Conservation (phyloP, 805 yeast genomes). For the Candida taoyuanica region DNA sequence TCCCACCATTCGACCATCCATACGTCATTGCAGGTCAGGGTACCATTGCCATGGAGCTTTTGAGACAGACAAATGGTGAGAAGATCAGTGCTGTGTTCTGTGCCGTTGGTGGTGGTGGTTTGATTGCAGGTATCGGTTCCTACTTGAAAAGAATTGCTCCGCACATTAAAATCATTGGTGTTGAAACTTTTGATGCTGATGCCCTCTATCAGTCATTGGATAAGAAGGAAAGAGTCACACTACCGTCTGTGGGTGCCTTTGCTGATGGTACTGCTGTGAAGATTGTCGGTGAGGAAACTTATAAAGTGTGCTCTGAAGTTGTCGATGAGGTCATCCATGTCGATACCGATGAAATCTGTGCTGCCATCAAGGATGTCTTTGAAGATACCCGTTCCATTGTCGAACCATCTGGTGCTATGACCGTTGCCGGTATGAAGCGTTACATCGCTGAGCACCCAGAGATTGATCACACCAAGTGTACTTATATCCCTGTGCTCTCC, state of each 20-base stretch:
- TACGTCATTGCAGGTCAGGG: conserved; percentile 99
- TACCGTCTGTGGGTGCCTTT: conserved; percentile 84
- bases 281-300: conserved; percentile 85
- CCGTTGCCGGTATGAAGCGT: conserved; percentile 91
- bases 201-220: conserved; percentile 75
- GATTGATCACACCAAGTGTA: conserved; percentile 60
- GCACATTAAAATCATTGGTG: conserved; percentile 93
- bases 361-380: conserved; percentile 94
- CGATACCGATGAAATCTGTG: conserved; percentile 89
- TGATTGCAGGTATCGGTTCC: conserved; percentile 85
- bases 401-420: conserved; percentile 96
- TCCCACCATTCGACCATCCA: conserved; percentile 99
- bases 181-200: conserved; percentile 93
- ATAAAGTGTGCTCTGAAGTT: conserved; percentile 66
- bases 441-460: conserved; percentile 68
- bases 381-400: conserved; percentile 92
- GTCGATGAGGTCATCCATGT: conserved; percentile 90
- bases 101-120: conserved; percentile 97
- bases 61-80: conserved; percentile 78
- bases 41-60: conserved; percentile 88
- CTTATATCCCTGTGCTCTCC: conserved; percentile 80
- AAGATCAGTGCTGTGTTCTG: conserved; percentile 83
- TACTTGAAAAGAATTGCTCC: conserved; percentile 95
- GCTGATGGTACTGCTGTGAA: conserved; percentile 99
- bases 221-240: conserved; percentile 46